phyloP scores from a whole-genome alignment of 192 early-diverging fungal species.

The Obelidium mucronatum region DNA sequence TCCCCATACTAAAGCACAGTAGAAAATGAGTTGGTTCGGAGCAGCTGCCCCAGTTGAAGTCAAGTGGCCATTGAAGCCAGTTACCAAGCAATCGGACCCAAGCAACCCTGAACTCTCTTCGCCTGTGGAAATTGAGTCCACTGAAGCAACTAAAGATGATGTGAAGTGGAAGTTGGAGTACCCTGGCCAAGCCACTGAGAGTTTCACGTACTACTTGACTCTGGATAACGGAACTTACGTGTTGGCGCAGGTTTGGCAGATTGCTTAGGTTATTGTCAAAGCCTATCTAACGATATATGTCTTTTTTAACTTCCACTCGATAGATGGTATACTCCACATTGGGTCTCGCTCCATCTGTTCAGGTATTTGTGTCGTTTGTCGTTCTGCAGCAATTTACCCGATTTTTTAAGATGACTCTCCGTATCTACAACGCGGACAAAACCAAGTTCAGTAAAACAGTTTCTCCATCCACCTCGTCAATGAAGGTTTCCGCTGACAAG shows the following conservation, averaged over 20 bases:
- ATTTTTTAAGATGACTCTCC: conserved; percentile 65
- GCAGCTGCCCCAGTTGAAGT: too few species aligned
- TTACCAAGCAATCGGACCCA: conserved; percentile 8
- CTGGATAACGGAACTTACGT: conserved; percentile 75
- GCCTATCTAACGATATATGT: background rate
- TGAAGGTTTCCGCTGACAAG: conserved; percentile 74
- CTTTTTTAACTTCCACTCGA: background rate
- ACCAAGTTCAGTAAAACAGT: conserved; percentile 72
- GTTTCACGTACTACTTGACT: conserved; percentile 85
- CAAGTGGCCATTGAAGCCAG: conserved; percentile 8
- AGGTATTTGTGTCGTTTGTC: conserved; percentile 20
- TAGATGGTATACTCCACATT: conserved; percentile 83
- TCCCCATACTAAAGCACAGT: too few species aligned
- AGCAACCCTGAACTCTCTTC: background rate
- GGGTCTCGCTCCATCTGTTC: conserved; percentile 27
- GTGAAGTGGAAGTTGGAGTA: conserved; percentile 49
- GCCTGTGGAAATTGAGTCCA: background rate
- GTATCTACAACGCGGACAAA: conserved; percentile 74
- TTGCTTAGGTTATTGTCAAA: background rate
- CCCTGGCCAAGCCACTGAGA: conserved; percentile 74
- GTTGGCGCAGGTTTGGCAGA: conserved; percentile 82
- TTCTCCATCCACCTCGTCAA: conserved; percentile 66
- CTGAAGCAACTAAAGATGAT: conserved; percentile 14
- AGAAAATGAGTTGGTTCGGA: conserved; percentile 20
- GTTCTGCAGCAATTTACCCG: background rate